These are phyloP conservation scores for Orychophragmus violaceus DNA, from an alignment of 345 rosid genomes.

Conservation along the genomic window DNA sequence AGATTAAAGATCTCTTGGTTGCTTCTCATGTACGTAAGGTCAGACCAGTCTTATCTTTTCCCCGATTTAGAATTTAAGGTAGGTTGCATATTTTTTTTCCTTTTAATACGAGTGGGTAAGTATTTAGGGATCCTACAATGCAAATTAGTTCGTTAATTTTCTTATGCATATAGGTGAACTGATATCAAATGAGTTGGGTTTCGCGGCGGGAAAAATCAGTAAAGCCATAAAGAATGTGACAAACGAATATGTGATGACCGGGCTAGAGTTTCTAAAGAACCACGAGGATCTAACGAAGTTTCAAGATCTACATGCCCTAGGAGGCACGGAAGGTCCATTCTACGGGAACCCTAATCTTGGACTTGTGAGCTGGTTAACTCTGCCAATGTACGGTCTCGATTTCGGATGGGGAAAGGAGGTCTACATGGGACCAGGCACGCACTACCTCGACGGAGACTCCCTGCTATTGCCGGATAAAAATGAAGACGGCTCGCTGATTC, in stretches of 20 bases:
- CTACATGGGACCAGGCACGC: conserved; percentile 47
- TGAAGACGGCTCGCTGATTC: conserved; percentile 24
- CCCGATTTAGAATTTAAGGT: neutral
- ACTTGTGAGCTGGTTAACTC: conserved; percentile 52
- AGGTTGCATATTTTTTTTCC: neutral
- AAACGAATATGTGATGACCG: conserved; percentile 32
- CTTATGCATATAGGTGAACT: conserved; percentile 25
- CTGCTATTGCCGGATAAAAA: conserved; percentile 34
- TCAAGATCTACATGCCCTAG: conserved; percentile 46
- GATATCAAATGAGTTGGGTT: conserved; percentile 39
- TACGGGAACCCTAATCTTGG: conserved; percentile 62
- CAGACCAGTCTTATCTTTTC: neutral
- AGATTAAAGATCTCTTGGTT: neutral
- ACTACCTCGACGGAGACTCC: conserved; percentile 47
- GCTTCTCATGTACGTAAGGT: neutral
- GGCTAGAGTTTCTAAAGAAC: conserved; percentile 37
- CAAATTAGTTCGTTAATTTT: neutral
- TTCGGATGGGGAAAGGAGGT: conserved; percentile 63
- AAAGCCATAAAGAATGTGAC: conserved; percentile 42
- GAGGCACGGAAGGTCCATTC: conserved; percentile 44
- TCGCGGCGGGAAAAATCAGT: conserved; percentile 37
- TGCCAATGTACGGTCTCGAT: conserved; percentile 50
- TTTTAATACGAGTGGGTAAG: neutral
- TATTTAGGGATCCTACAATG: neutral
- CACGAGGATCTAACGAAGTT: conserved; percentile 40